Percentiles rank a stretch among this genome's conserved stretches.
Conservation (phyloP, 345 rosid genomes). For the Kandelia obovata region DNA sequence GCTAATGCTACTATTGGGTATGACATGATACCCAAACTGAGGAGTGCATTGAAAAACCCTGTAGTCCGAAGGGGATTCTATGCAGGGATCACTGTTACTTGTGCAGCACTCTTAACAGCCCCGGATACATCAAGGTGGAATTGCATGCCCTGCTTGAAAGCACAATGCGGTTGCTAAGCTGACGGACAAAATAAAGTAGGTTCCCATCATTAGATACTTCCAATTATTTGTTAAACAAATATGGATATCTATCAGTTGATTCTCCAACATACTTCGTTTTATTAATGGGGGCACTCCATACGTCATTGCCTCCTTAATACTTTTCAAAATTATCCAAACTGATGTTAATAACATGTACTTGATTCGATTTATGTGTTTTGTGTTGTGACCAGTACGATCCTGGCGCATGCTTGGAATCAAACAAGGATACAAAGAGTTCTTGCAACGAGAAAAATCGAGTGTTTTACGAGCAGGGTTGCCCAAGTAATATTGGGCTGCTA, state of each 20-base stretch:
- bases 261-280: too few relatives aligned
- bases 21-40: slow-evolving; percentile 45
- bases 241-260: too few relatives aligned
- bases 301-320: too few relatives aligned
- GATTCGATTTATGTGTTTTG: neutral
- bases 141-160: slow-evolving; percentile 70
- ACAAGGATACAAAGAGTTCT: slow-evolving; percentile 24
- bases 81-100: slow-evolving; percentile 80
- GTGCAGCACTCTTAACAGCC: slow-evolving; percentile 38
- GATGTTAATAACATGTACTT: neutral
- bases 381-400: slow-evolving; percentile 40
- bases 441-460: slow-evolving; percentile 44
- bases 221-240: too few relatives aligned
- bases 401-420: slow-evolving; percentile 64
- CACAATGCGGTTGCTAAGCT: slow-evolving; percentile 62
- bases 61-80: slow-evolving; percentile 74
- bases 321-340: too few relatives aligned
- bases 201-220: neutral
- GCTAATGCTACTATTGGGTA: slow-evolving; percentile 48
- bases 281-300: too few relatives aligned
- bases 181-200: slow-evolving; percentile 36
- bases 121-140: slow-evolving; percentile 45
- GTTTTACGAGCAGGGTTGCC: slow-evolving; percentile 67
- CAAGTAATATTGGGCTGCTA: slow-evolving; percentile 74
- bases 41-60: slow-evolving; percentile 48